Percentiles rank a stretch among this genome's conserved stretches.
Evolutionary conservation across 495 filamentous ascomycete species (phyloP).

Genomic region (Entonaema liquescens): DNA sequence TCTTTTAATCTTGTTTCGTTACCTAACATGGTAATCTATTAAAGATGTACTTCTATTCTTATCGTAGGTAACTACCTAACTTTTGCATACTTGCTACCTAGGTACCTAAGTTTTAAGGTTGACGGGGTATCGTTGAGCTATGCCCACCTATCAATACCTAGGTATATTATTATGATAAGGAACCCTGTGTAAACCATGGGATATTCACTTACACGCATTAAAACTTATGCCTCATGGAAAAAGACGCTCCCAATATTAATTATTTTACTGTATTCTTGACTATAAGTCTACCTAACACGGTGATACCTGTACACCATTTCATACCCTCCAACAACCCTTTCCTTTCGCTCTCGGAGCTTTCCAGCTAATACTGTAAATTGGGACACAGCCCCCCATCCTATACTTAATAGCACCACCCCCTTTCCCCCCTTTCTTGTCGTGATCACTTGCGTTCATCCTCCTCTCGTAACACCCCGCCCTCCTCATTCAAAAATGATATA

Average conservation of each 20-base stretch:
- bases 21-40: too few species aligned
- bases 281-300: conserved; percentile 34
- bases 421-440: conserved; percentile 6
- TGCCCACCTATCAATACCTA: too few species aligned
- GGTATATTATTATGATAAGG: too few species aligned
- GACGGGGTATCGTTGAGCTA: neutral
- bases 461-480: conserved; percentile 19
- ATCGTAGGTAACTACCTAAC: too few species aligned
- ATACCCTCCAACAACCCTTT: neutral
- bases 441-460: conserved; percentile 37
- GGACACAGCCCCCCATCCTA: conserved; percentile 7
- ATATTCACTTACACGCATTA: too few species aligned
- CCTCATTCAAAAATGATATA: neutral
- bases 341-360: conserved; percentile 12
- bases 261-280: conserved; percentile 38
- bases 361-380: neutral
- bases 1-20: neutral
- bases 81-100: too few species aligned
- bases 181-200: too few species aligned
- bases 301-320: conserved; percentile 33
- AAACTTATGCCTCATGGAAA: too few species aligned
- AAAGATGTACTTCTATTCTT: neutral
- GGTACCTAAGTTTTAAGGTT: neutral
- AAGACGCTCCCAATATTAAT: conserved; percentile 1
- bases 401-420: conserved; percentile 9